These are phyloP conservation scores for Populus ilicifolia DNA, from an alignment of 345 rosid genomes.

Conservation along the genomic window DNA sequence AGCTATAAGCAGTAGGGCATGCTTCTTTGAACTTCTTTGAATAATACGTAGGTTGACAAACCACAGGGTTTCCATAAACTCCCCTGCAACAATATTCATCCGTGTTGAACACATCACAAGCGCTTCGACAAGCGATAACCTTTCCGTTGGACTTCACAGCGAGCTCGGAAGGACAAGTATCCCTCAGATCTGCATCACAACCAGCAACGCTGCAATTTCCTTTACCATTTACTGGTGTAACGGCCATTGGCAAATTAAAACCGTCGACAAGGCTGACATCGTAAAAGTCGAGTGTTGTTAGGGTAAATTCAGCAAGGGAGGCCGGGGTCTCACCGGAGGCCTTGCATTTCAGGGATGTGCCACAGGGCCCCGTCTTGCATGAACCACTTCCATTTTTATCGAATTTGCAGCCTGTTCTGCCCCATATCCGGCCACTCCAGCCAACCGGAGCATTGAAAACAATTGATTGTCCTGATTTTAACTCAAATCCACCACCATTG, in stretches of 20 bases:
- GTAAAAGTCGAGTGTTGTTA: constrained; percentile 48
- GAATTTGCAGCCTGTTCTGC: constrained; percentile 70
- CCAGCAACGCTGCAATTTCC: constrained; percentile 70
- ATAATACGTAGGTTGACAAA: constrained; percentile 66
- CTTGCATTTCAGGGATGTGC: constrained; percentile 10
- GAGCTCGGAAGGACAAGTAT: constrained; percentile 58
- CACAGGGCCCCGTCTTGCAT: constrained; percentile 46
- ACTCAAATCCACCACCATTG: constrained; percentile 61
- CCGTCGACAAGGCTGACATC: constrained; percentile 97
- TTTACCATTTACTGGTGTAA: constrained; percentile 57
- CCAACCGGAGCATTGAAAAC: constrained; percentile 67
- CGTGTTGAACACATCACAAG: constrained; percentile 81
- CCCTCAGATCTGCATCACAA: constrained; percentile 56
- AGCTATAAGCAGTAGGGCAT: constrained; percentile 81
- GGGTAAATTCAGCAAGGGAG: constrained; percentile 79
- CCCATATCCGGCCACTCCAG: constrained; percentile 92
- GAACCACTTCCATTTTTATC: constrained; percentile 57
- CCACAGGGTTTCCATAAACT: constrained; percentile 42
- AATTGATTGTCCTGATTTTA: constrained; percentile 62
- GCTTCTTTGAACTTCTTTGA: constrained; percentile 74
- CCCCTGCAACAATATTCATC: constrained; percentile 90
- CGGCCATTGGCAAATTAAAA: constrained; percentile 60
- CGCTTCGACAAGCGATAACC: constrained; percentile 68
- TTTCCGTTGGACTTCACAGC: constrained; percentile 54
- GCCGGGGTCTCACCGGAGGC: constrained; percentile 15